A percentile compares a stretch with the other conserved stretches of the same genome.
Evolutionary conservation across 345 rosid species (phyloP).

Genomic region (Dipteronia dyeriana): DNA sequence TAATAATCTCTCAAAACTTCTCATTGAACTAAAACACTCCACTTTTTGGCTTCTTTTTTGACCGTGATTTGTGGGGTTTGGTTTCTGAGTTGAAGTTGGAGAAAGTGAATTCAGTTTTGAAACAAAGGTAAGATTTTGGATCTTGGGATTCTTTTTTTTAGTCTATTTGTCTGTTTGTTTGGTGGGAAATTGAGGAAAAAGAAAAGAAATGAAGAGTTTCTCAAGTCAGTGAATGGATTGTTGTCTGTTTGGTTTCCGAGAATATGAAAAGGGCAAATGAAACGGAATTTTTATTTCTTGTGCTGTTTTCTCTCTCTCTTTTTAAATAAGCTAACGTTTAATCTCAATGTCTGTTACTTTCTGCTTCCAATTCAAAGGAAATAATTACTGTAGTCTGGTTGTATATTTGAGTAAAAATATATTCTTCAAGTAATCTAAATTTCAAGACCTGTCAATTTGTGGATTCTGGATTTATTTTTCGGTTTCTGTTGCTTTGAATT

Average conservation of each 20-base stretch:
- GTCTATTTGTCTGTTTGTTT: constrained; percentile 9
- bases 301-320: background rate
- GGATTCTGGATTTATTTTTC: background rate
- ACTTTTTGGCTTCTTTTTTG: background rate
- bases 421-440: background rate
- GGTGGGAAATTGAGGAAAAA: constrained; percentile 1
- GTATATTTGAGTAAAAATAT: background rate
- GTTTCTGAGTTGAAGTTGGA: background rate
- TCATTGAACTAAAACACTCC: background rate
- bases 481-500: background rate
- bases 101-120: background rate
- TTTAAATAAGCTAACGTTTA: background rate
- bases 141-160: constrained; percentile 6
- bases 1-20: background rate
- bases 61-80: background rate
- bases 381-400: background rate
- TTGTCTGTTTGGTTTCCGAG: constrained; percentile 12
- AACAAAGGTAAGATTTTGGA: constrained; percentile 8
- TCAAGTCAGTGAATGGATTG: background rate
- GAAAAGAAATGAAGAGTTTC: background rate
- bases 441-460: background rate
- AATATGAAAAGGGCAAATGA: constrained; percentile 1
- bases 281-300: background rate
- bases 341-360: background rate
- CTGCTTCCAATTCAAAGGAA: background rate